Evolutionary conservation across 2,329 filamentous ascomycete genomes (phyloP).

Genomic region (Trichoderma simmonsii): DNA sequence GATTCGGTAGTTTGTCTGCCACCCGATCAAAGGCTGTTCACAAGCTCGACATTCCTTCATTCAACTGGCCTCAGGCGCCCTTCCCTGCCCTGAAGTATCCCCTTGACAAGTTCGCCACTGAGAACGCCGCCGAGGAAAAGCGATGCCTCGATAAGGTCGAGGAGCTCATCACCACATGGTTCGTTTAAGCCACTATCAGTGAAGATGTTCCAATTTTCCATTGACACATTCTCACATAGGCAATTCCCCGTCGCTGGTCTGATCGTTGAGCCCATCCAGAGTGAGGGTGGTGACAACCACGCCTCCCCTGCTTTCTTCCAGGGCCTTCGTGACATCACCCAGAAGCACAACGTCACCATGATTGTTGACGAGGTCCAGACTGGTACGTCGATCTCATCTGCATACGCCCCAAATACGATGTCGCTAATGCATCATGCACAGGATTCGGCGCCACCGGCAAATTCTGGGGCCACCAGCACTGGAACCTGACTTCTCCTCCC

Average conservation of each 20-base stretch:
- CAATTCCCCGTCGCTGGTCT: constrained; percentile 71
- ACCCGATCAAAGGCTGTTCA: constrained; percentile 81
- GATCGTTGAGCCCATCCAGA: constrained; percentile 77
- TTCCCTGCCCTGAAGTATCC: constrained; percentile 79
- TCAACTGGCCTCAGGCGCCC: constrained; percentile 81
- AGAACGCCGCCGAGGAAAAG: constrained; percentile 69
- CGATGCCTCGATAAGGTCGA: constrained; percentile 72
- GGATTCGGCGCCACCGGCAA: constrained; percentile 76
- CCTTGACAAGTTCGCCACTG: constrained; percentile 63
- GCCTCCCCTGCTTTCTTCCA: constrained; percentile 76
- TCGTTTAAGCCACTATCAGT: background rate
- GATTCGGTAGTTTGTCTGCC: constrained; percentile 74
- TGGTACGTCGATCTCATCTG: background rate
- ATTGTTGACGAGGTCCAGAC: constrained; percentile 87
- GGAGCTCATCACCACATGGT: constrained; percentile 60
- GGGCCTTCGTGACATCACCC: constrained; percentile 68
- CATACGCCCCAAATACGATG: background rate
- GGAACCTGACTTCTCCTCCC: constrained; percentile 67
- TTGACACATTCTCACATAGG: constrained; percentile 4
- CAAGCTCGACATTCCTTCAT: constrained; percentile 84
- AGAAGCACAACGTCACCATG: constrained; percentile 65
- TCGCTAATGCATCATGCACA: constrained; percentile 2
- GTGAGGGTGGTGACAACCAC: constrained; percentile 81
- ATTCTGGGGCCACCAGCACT: constrained; percentile 87
- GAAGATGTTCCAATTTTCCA: background rate